phyloP scores from a whole-genome alignment of 225 moss, liverwort and hornwort genomes.

The Polytrichum formosum region DNA sequence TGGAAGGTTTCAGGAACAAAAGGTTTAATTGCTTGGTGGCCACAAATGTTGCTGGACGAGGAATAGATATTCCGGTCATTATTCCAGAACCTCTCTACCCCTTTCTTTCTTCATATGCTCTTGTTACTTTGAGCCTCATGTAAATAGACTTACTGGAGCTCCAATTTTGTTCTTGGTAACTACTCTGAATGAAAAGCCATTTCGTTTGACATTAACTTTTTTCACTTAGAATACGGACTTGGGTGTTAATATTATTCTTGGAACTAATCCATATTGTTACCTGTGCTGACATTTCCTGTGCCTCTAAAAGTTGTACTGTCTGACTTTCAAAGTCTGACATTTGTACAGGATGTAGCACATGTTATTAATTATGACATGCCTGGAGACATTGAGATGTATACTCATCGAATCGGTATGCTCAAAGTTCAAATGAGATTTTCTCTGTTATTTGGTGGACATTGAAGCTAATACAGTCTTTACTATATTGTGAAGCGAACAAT shows the following conservation, averaged over 20 bases:
- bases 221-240: no score
- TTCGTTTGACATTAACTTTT: no score
- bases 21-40: conserved; percentile 97
- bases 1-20: conserved; percentile 98
- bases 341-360: conserved; percentile 85
- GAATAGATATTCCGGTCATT: conserved; percentile 96
- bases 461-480: background rate
- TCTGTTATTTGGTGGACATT: background rate
- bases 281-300: no score
- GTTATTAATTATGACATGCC: conserved; percentile 98
- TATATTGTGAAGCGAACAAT: background rate
- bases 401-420: conserved; percentile 86
- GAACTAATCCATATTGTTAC: no score
- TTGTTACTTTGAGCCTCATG: no score
- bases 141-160: no score
- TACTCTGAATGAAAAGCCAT: no score
- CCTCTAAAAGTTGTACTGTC: background rate
- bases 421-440: background rate
- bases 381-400: conserved; percentile 88
- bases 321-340: conserved; percentile 11
- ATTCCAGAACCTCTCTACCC: background rate
- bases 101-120: background rate
- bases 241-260: no score
- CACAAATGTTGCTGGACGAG: conserved; percentile 96
- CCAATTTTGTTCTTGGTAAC: no score